Evolutionary conservation across 345 rosid species (phyloP), one percentile per base, ranked within the genome.

Genomic region (Eucalyptus regnans): DNA sequence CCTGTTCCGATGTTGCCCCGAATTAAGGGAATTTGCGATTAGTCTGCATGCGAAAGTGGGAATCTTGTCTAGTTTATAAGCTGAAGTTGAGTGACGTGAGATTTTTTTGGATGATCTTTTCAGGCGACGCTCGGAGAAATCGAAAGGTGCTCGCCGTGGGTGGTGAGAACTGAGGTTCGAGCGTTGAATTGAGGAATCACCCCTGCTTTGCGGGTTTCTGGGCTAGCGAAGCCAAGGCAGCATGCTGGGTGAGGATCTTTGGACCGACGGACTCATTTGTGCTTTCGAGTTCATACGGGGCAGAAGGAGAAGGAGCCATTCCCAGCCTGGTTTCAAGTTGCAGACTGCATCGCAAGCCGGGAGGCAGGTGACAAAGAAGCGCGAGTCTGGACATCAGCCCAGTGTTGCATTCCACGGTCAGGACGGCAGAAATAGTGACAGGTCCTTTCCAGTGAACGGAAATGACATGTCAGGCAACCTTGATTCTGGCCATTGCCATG

Each of bases 221-320:
- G 12, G 84, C 48, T 20, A 12, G 84, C 23, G 43, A 20, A 37
- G 81, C 22, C 3, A 37, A 76, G 84, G 29, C 48, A 76, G 48
- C 48, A 86, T 89, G 89, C 66, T 76, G 48, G 89, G 87, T 25
- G 89, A 86, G 64, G 91, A 92, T 66, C 93, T 94, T 49, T 94
- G 97, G 97, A 94, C 81, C 8, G 88, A 95, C 89, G 96, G 97
- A 29, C 94, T 94, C 29, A 92, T 94, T 23, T 94, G 95, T 88
- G 97, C 94, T 62, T 94, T 94, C n/a, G 95, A 94, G 88, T 93
- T 88, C 66, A 85, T 90, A 89, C 86, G 81, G 89, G 90, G 91
- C 87, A 90, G 25, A 50, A 90, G 86, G 89, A 93, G 89, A 89
- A 87, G 37, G 87, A 41, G 64, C 86, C 89, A 85, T 43, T 54